A percentile compares a stretch with the other conserved stretches of the same genome.
These are phyloP conservation scores for Xylaria hypoxylon DNA, from an alignment of 2,329 filamentous ascomycete species.

Conservation along the genomic window DNA sequence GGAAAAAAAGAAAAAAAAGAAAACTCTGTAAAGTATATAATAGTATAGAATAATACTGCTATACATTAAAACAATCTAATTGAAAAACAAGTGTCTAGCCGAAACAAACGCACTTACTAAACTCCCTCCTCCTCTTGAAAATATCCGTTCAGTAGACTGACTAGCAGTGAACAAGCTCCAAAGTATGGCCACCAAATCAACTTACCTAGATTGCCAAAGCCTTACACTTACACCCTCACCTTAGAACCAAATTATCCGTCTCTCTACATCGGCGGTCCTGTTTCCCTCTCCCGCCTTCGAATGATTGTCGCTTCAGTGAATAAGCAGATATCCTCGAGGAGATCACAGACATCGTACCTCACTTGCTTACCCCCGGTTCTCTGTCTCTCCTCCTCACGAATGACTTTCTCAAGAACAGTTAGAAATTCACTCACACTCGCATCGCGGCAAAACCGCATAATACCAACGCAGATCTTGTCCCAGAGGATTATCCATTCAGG, in stretches of 20 bases:
- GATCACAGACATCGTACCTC: constrained; percentile 53
- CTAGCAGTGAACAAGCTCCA: background rate
- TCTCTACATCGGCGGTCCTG: constrained; percentile 39
- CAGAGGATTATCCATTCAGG: constrained; percentile 52
- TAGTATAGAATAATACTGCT: background rate
- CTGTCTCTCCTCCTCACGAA: constrained; percentile 47
- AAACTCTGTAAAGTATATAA: background rate
- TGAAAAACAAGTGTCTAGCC: background rate
- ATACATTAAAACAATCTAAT: background rate
- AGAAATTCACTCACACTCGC: constrained; percentile 35
- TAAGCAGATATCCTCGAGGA: constrained; percentile 53
- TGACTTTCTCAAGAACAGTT: constrained; percentile 47
- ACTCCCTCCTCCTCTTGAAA: background rate
- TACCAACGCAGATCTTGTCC: constrained; percentile 51
- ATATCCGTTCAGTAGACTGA: background rate
- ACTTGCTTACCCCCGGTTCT: constrained; percentile 28
- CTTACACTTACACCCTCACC: too few relatives aligned
- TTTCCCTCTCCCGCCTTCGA: constrained; percentile 33
- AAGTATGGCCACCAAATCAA: background rate
- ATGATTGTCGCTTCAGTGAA: constrained; percentile 49
- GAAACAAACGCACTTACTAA: background rate
- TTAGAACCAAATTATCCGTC: too few relatives aligned
- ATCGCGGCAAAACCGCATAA: constrained; percentile 42
- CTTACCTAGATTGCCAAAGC: background rate
- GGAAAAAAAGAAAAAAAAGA: background rate